Percentiles rank a stretch among this genome's conserved stretches.
Evolutionary conservation across 2,329 filamentous ascomycete species (phyloP).

Genomic region (Pestalotiopsis fici): DNA sequence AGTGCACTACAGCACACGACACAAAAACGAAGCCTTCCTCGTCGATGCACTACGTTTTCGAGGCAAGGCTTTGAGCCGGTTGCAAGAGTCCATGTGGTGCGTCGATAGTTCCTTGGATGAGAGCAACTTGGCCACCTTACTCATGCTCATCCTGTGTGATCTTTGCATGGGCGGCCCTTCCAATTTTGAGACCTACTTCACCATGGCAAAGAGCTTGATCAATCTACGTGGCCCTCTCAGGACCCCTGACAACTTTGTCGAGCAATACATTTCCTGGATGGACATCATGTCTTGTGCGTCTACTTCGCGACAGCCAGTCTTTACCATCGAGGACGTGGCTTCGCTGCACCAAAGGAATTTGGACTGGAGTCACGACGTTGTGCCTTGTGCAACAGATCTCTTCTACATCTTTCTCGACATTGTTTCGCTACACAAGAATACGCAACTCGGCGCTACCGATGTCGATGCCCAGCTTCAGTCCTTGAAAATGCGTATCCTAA

Average conservation of each 20-base stretch:
- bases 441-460: background rate
- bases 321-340: background rate
- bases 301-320: background rate
- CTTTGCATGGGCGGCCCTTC: background rate
- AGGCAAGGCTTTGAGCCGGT: background rate
- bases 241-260: background rate
- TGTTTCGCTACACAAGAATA: background rate
- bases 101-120: background rate
- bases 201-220: background rate
- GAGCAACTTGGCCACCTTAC: background rate
- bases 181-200: background rate
- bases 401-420: background rate
- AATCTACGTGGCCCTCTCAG: background rate
- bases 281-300: background rate
- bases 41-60: background rate
- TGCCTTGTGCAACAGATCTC: background rate
- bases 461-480: background rate
- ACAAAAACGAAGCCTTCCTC: background rate
- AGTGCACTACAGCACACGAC: background rate
- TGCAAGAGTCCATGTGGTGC: background rate
- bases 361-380: background rate
- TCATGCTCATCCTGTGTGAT: background rate
- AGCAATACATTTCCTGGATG: background rate
- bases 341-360: background rate
- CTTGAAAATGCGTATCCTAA: background rate